Evolutionary conservation across 2,329 filamentous ascomycete species (phyloP), one percentile per base, ranked within the genome.

Genomic region (Juglanconis sp.): DNA sequence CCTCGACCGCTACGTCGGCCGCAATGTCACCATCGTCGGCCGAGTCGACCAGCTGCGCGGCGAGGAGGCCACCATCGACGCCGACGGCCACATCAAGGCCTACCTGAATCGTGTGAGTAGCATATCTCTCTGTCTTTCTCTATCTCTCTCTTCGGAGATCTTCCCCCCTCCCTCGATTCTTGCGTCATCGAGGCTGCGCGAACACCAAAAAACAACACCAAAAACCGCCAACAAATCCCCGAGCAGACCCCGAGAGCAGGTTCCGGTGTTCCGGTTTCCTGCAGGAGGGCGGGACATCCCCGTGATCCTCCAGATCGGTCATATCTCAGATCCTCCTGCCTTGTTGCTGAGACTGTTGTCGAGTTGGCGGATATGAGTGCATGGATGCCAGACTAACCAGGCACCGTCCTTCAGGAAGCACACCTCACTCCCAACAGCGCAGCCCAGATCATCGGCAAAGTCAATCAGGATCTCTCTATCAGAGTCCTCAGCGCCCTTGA

Each of bases 1-100:
- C 76, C 88, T 98, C 60, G 86, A 92, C 71, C 81, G 82, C 70
- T 96, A 93, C 77, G 81, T 87, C 66, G 81, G 81, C 66, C 83
- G 85, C 65, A 90, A 90, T 64, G 90, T 98, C 64, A 92, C 92
- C 68, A 81, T 98, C 58, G 82, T 96, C 5, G 95, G 95, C 69
- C 92, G 89, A 69, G 92, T 98, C 51, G 84, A 85, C 4, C 88
- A 95, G 69, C 81, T 98, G 31, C 87, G 88, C 55, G 93, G 93
- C 66, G 90, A 95, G 56, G 83, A 85, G 54, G 94, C 92, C 0
- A 86, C 87, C 5, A 83, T 98, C 35, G 92, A 96, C 60, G 88
- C 91, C 5, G 88, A 87, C 32, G 94, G 94, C 0, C 83, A 86
- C 30, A 84, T 97, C 32, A 90, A 87, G 0, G 80, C 92, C 2